Evolutionary conservation across 352 stramenopile genomes (phyloP), one percentile per base, ranked within the genome.

Genomic region (Phytophthora idaei): DNA sequence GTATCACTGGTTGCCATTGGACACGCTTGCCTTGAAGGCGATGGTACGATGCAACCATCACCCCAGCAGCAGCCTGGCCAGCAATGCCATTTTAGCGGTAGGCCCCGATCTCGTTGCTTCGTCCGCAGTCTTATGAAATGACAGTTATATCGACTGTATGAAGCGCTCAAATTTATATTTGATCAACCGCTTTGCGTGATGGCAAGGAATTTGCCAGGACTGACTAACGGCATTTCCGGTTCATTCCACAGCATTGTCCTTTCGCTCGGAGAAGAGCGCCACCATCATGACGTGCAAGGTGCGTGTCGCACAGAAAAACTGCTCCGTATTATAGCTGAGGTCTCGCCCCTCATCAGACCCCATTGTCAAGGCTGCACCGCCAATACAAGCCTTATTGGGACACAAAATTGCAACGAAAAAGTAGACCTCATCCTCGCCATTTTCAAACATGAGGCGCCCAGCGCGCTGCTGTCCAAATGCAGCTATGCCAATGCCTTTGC

Each of bases 261-360:
- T 48, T 28, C 42, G 45, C 27, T 15, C 21, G 32, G 42, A 51
- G 42, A 49, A 21, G 21, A 21, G 21, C 21, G 37, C 27, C 21
- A 42, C 56, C 10, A 12, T 15, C 17, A 41, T 55, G 47, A 25
- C 57, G 63, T 71, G 49, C 63, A 41, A 60, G 31, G n/a, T 27
- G 56, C 56, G 14, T 71, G 63, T 66, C 63, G 29, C 56, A 71
- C 41, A 66, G 41, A 66, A 57, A 36, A 50, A 48, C 28, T 50
- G 9, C 29, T 56, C 25, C 12, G 41, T 46, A 21, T 21, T 14
- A 10, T 14, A 17, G 42, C 59, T 56, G 44, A 48, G 49, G 29
- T 7, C 29, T 7, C 29, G 29, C 29, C 7, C 29, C 7, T 53
- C 57, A 36, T 41, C 36, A 47, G 34, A 25, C 57, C 17, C 14